phyloP scores from a whole-genome alignment of 2,329 filamentous ascomycete species.

The Fusarium avenaceum region DNA sequence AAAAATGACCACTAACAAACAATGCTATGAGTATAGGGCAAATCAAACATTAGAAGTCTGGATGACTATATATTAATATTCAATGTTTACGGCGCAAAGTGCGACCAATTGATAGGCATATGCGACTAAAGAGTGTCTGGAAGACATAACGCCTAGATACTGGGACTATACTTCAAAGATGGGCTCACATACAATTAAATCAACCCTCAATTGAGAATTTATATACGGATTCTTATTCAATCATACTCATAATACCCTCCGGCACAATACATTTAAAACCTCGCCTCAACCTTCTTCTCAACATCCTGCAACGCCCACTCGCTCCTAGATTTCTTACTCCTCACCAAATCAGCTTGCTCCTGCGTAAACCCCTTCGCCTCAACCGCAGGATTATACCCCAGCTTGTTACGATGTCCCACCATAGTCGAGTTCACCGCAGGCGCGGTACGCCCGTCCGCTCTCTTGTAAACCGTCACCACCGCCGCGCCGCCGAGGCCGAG shows the following conservation, averaged over 20 bases:
- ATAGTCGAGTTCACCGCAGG: conserved; percentile 70
- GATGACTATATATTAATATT: too few species aligned
- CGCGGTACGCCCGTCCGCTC: conserved; percentile 80
- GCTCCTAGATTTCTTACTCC: conserved; percentile 74
- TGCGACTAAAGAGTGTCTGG: too few species aligned
- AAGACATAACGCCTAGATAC: too few species aligned
- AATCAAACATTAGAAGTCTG: too few species aligned
- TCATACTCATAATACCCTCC: background rate
- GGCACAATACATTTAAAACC: conserved; percentile 46
- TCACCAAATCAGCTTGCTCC: conserved; percentile 77
- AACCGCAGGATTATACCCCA: conserved; percentile 94
- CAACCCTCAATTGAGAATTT: too few species aligned
- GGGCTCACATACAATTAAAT: too few species aligned
- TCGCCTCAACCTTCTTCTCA: conserved; percentile 57
- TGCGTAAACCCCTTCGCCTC: conserved; percentile 90
- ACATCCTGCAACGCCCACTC: conserved; percentile 83
- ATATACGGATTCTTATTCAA: background rate
- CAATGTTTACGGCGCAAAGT: too few species aligned
- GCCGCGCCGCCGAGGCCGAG: conserved; percentile 91
- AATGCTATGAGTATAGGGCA: too few species aligned
- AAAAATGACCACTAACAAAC: too few species aligned
- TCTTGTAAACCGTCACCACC: conserved; percentile 89
- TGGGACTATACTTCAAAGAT: too few species aligned
- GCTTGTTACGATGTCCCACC: conserved; percentile 74
- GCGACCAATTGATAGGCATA: too few species aligned